Evolutionary conservation across 176 grass and related monocot species (phyloP).

Genomic region (Triticum monococcum): DNA sequence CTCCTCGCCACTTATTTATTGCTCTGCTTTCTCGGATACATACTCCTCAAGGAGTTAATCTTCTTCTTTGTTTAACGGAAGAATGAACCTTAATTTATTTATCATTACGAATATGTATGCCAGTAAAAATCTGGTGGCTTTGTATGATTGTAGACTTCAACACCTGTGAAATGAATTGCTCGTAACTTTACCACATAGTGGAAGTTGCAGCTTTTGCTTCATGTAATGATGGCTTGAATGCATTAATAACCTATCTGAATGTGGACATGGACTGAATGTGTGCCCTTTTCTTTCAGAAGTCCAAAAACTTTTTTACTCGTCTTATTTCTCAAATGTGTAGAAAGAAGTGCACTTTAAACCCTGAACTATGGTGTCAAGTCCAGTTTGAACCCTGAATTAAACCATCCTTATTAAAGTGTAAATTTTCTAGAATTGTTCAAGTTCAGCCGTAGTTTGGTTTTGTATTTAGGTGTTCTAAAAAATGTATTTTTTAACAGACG

Average conservation of each 20-base stretch:
- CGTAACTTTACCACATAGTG: background rate
- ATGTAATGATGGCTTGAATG: background rate
- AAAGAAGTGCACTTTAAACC: background rate
- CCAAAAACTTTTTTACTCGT: background rate
- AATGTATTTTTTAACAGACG: background rate
- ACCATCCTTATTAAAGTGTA: background rate
- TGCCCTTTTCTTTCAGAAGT: background rate
- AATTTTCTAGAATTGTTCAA: background rate
- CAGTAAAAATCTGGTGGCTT: background rate
- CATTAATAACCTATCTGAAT: background rate
- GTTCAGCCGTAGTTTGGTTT: background rate
- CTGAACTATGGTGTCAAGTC: background rate
- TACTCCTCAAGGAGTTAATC: background rate
- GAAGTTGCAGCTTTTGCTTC: background rate
- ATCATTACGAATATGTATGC: background rate
- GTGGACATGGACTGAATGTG: background rate
- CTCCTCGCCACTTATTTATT: background rate
- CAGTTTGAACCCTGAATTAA: background rate
- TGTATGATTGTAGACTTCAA: background rate
- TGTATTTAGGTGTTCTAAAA: background rate
- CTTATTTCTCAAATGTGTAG: background rate
- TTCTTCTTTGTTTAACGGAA: background rate
- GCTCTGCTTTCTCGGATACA: background rate
- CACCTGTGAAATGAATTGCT: background rate
- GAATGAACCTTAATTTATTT: background rate